These are phyloP conservation scores for Medicago truncatula DNA, from an alignment of 306 rosid genomes.

Conservation along the genomic window MtrunA17r5.0-ANR NC_053048.1:30368001-30368500, in stretches of 20 bases:
- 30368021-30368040: no score
- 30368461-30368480: slow-evolving; percentile 55
- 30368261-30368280: slow-evolving; percentile 24
- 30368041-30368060: no score
- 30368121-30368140: no score
- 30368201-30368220: background rate
- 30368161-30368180: background rate
- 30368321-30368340: slow-evolving; percentile 47
- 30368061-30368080: no score
- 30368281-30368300: slow-evolving; percentile 3
- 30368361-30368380: slow-evolving; percentile 51
- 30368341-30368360: slow-evolving; percentile 29
- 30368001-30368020: no score
- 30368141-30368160: no score
- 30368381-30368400: slow-evolving; percentile 50
- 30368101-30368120: no score
- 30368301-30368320: slow-evolving; percentile 30
- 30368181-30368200: background rate
- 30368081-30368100: no score
- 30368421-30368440: slow-evolving; percentile 40
- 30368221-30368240: no score
- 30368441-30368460: slow-evolving; percentile 9
- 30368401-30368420: slow-evolving; percentile 41
- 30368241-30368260: background rate
- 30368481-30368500: slow-evolving; percentile 62